These are phyloP conservation scores for Colletotrichum godetiae DNA, from an alignment of 2,329 filamentous ascomycete species.

Conservation along the genomic window DNA sequence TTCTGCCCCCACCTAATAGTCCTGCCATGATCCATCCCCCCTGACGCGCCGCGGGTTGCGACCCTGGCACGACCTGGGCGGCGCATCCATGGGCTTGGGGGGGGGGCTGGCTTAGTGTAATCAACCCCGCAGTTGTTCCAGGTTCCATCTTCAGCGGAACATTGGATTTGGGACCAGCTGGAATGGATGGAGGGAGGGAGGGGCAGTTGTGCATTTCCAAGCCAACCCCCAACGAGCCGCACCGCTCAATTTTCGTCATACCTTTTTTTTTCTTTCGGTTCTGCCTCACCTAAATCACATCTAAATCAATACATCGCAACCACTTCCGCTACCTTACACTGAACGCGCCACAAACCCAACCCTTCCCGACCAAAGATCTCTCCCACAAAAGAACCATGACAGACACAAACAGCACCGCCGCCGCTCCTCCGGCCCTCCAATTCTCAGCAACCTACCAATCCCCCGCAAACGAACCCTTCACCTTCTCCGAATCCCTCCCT, in stretches of 20 bases:
- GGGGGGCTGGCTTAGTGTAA: neutral
- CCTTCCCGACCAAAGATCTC: neutral
- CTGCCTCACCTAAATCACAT: neutral
- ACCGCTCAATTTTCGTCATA: slow-evolving; percentile 24
- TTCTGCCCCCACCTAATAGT: neutral
- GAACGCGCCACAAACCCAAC: no score
- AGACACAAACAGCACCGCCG: slow-evolving; percentile 8
- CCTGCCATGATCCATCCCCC: slow-evolving; percentile 16
- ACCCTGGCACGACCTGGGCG: slow-evolving; percentile 12
- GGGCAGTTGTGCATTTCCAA: neutral
- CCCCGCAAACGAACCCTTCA: slow-evolving; percentile 60
- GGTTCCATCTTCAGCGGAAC: slow-evolving; percentile 35
- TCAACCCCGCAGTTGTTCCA: slow-evolving; percentile 30
- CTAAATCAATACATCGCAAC: neutral
- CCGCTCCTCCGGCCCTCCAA: slow-evolving; percentile 20
- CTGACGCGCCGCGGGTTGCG: slow-evolving; percentile 27
- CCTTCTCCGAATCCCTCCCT: slow-evolving; percentile 49
- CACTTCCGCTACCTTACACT: neutral
- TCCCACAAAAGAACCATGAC: slow-evolving; percentile 9
- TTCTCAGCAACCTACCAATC: slow-evolving; percentile 68
- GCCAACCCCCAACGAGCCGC: slow-evolving; percentile 17
- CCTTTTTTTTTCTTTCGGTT: neutral
- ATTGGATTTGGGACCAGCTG: slow-evolving; percentile 17
- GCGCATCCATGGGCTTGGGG: neutral
- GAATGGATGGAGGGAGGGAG: slow-evolving; percentile 10